Evolutionary conservation across 371 early-diverging fungal species (phyloP).

Genomic region (Massospora cicadina): DNA sequence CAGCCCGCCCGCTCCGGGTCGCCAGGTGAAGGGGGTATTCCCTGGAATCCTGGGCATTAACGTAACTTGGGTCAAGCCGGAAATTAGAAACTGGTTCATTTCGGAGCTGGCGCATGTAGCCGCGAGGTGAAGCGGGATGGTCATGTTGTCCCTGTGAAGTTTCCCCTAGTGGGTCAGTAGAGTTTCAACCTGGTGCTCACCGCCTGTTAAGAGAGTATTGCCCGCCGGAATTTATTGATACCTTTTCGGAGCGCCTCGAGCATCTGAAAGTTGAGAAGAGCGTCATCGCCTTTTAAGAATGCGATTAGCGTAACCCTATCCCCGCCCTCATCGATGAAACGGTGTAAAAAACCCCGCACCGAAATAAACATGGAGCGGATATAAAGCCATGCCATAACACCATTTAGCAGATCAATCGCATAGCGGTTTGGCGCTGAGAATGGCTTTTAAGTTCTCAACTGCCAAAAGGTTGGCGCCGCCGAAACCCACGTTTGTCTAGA

Average conservation of each 20-base stretch:
- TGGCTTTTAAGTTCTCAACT: too few species aligned
- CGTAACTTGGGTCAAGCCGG: constrained; percentile 16
- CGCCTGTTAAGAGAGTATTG: constrained; percentile 4
- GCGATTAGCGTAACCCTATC: too few species aligned
- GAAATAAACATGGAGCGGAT: too few species aligned
- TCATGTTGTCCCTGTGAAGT: neutral
- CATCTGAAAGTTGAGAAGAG: constrained; percentile 6
- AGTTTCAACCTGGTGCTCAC: neutral
- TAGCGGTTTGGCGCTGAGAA: too few species aligned
- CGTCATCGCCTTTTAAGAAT: too few species aligned
- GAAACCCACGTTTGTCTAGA: too few species aligned
- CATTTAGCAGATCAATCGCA: too few species aligned
- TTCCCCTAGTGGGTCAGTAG: neutral
- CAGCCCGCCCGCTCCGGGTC: constrained; percentile 30
- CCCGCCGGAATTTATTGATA: neutral
- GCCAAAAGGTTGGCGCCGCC: too few species aligned
- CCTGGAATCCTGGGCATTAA: constrained; percentile 25
- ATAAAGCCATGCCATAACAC: too few species aligned
- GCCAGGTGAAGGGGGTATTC: constrained; percentile 43
- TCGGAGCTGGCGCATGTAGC: constrained; percentile 13
- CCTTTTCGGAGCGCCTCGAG: constrained; percentile 11
- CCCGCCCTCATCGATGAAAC: too few species aligned
- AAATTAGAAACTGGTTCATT: constrained; percentile 18
- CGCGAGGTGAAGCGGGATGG: constrained; percentile 9
- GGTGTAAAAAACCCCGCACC: too few species aligned